A percentile compares a stretch with the other conserved stretches of the same genome.
These are phyloP conservation scores for Rutstroemia sp. DNA, from an alignment of 2,329 filamentous ascomycete species.

Conservation along the genomic window DNA sequence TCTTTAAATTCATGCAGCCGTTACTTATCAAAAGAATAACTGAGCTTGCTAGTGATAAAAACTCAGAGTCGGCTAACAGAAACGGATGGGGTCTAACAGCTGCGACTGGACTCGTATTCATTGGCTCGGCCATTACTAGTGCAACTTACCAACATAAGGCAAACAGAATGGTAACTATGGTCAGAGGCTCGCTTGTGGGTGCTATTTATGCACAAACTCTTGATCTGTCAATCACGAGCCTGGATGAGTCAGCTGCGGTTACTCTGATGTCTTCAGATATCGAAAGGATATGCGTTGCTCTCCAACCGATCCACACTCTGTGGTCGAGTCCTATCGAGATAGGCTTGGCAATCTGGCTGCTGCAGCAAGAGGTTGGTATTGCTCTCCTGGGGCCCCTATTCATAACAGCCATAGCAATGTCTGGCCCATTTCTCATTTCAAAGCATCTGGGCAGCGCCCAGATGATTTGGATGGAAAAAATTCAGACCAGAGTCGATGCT, in stretches of 20 bases:
- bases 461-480: constrained; percentile 26
- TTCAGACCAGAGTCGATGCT: constrained; percentile 26
- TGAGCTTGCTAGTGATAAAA: constrained; percentile 3
- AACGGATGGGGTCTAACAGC: constrained; percentile 18
- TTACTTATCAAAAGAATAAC: constrained; percentile 14
- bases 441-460: constrained; percentile 23
- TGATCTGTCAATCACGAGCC: constrained; percentile 19
- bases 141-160: constrained; percentile 18
- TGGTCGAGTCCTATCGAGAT: constrained; percentile 27
- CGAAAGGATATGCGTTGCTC: constrained; percentile 24
- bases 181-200: constrained; percentile 23
- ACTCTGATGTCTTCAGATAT: constrained; percentile 11
- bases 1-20: constrained; percentile 16
- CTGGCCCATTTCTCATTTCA: constrained; percentile 19
- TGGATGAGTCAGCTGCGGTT: constrained; percentile 19
- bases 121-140: constrained; percentile 23
- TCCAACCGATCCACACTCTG: constrained; percentile 26
- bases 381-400: constrained; percentile 20
- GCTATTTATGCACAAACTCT: constrained; percentile 26
- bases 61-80: constrained; percentile 4
- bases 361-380: constrained; percentile 25
- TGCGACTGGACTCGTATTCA: constrained; percentile 16
- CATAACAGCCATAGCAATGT: constrained; percentile 23
- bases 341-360: constrained; percentile 24
- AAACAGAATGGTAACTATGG: constrained; percentile 15